Conservation (phyloP, 768 basidiomycete genomes). For the Lactifluus volemus region DNA sequence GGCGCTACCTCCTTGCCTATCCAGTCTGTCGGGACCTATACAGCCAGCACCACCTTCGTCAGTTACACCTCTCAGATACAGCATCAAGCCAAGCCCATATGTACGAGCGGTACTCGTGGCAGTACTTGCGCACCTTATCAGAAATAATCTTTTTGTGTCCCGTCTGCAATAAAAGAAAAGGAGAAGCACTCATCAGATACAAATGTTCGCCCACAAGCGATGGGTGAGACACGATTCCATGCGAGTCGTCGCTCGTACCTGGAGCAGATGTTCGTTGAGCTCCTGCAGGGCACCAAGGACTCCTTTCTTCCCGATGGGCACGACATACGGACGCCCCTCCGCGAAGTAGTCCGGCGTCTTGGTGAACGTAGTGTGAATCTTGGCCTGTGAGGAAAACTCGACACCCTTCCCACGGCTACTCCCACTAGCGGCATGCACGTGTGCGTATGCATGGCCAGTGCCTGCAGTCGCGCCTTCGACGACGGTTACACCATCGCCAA, state of each 20-base stretch:
- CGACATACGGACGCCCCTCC: slow-evolving; percentile 60
- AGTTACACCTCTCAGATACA: not conserved
- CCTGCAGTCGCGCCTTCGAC: not conserved
- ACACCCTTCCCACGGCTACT: not conserved
- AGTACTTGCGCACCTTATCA: slow-evolving; percentile 36
- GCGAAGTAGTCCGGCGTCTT: slow-evolving; percentile 24
- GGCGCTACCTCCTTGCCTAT: slow-evolving; percentile 63
- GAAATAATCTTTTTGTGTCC: slow-evolving; percentile 52
- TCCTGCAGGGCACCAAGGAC: slow-evolving; percentile 60
- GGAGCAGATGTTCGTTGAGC: slow-evolving; percentile 52
- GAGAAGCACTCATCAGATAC: not conserved
- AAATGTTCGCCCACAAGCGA: not conserved
- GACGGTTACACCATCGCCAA: slow-evolving; percentile 7
- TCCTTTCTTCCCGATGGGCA: slow-evolving; percentile 59
- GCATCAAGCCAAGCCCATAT: not conserved
- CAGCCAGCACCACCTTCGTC: not conserved
- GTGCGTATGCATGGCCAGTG: not conserved
- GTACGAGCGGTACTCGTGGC: not conserved
- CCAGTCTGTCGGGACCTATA: slow-evolving; percentile 54
- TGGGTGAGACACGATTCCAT: not conserved
- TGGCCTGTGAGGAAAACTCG: not conserved
- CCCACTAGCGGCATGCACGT: not conserved
- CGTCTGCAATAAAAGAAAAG: slow-evolving; percentile 31
- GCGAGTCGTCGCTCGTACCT: slow-evolving; percentile 27
- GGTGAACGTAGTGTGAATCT: not conserved